A percentile compares a stretch with the other conserved stretches of the same genome.
phyloP scores from a whole-genome alignment of 2,329 filamentous ascomycete genomes.

The Orbilia blumenaviensis region DNA sequence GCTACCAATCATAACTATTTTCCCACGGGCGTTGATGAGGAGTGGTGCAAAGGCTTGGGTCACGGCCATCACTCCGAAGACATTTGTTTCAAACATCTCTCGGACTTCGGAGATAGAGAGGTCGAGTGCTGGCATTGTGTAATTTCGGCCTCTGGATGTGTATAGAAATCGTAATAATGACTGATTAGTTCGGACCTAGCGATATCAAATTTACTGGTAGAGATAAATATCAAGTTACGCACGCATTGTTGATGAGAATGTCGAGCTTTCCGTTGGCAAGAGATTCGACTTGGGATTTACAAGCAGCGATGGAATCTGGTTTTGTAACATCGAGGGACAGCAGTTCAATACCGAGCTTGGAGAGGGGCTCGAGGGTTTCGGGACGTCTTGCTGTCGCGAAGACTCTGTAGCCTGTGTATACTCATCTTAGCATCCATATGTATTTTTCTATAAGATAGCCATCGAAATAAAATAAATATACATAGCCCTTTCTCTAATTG shows the following conservation, averaged over 20 bases:
- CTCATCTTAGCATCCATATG: too few relatives aligned
- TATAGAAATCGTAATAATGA: constrained; percentile 18
- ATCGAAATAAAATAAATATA: too few relatives aligned
- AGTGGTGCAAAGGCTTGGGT: constrained; percentile 62
- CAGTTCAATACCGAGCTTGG: constrained; percentile 64
- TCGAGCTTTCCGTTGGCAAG: constrained; percentile 68
- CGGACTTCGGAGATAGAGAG: constrained; percentile 54
- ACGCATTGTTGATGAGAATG: constrained; percentile 71
- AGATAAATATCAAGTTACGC: constrained; percentile 51
- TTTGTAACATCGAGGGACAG: constrained; percentile 68
- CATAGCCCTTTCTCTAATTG: too few relatives aligned
- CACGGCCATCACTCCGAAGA: constrained; percentile 61
- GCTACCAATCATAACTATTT: constrained; percentile 63
- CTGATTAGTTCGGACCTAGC: too few relatives aligned
- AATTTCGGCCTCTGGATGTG: constrained; percentile 58
- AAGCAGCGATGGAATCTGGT: constrained; percentile 65
- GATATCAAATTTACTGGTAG: too few relatives aligned
- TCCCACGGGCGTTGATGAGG: constrained; percentile 59
- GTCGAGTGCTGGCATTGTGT: constrained; percentile 60
- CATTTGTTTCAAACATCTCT: constrained; percentile 61
- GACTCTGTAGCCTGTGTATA: constrained; percentile 64
- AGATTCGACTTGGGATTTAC: constrained; percentile 64
- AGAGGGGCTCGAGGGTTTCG: constrained; percentile 64
- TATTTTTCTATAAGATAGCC: too few relatives aligned
- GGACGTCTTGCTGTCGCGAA: constrained; percentile 68